phyloP scores from a whole-genome alignment of 352 stramenopile species.

The Pythium aquatile region DNA sequence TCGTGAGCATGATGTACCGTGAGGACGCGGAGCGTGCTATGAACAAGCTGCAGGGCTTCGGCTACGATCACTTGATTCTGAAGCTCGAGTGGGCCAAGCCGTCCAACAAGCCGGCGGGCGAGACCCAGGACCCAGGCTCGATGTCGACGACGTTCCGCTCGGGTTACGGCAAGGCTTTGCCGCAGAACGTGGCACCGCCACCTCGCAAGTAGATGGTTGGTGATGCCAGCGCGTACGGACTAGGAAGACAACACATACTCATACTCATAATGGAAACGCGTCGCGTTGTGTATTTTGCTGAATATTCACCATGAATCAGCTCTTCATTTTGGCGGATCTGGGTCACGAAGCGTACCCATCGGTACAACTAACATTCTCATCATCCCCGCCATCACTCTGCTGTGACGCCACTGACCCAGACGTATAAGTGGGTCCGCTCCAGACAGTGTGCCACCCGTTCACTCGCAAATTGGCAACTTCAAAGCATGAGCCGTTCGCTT shows the following conservation, averaged over 20 bases:
- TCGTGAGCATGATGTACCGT: slow-evolving; percentile 97
- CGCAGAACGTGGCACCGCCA: slow-evolving; percentile 80
- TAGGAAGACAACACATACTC: not conserved
- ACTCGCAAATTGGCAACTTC: slow-evolving; percentile 26
- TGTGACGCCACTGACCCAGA: slow-evolving; percentile 4
- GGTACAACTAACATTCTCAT: slow-evolving; percentile 9
- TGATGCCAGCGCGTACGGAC: not conserved
- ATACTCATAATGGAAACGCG: slow-evolving; percentile 5
- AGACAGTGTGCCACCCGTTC: slow-evolving; percentile 19
- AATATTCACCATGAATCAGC: not conserved
- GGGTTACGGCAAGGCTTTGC: slow-evolving; percentile 86
- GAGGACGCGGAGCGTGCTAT: slow-evolving; percentile 96
- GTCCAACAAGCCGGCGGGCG: slow-evolving; percentile 80
- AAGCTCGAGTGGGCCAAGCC: slow-evolving; percentile 99
- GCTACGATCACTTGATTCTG: slow-evolving; percentile 99
- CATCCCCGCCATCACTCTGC: slow-evolving; percentile 3
- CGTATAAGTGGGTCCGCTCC: slow-evolving; percentile 20
- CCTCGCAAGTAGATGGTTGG: slow-evolving; percentile 62
- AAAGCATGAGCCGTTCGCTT: slow-evolving; percentile 12
- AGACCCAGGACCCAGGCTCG: slow-evolving; percentile 63
- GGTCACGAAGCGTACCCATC: not conserved
- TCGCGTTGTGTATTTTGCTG: slow-evolving; percentile 20
- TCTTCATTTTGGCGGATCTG: not conserved
- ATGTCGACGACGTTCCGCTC: slow-evolving; percentile 88
- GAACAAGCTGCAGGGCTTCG: slow-evolving; percentile 96